phyloP scores from a whole-genome alignment of 495 filamentous ascomycete genomes.

The Jackrogersella minutella region DNA sequence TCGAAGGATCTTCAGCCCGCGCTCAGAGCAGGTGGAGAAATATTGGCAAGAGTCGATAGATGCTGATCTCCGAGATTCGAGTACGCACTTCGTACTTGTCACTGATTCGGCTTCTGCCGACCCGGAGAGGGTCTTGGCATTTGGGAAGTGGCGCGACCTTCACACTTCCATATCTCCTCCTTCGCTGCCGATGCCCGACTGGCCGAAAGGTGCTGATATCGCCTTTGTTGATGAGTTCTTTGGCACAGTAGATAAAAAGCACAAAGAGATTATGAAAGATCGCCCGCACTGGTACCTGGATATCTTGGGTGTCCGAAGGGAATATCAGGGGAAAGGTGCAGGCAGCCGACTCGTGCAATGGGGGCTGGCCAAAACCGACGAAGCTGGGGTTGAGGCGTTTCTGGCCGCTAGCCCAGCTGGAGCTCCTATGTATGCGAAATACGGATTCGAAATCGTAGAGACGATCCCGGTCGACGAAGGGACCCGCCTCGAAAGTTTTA shows the following conservation, averaged over 20 bases:
- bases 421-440: conserved; percentile 59
- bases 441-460: conserved; percentile 60
- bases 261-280: conserved; percentile 45
- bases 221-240: conserved; percentile 45
- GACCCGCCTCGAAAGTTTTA: conserved; percentile 43
- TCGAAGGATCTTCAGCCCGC: conserved; percentile 10
- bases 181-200: conserved; percentile 10
- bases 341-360: conserved; percentile 58
- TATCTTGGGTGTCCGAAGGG: conserved; percentile 55
- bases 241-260: conserved; percentile 34
- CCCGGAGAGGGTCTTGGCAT: conserved; percentile 40
- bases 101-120: conserved; percentile 16
- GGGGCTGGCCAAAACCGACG: conserved; percentile 60
- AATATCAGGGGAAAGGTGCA: conserved; percentile 60
- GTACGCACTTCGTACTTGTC: conserved; percentile 40
- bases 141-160: conserved; percentile 47
- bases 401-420: conserved; percentile 64
- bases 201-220: conserved; percentile 44
- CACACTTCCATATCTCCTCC: conserved; percentile 16
- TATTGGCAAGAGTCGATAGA: conserved; percentile 35
- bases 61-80: conserved; percentile 36
- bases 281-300: conserved; percentile 56
- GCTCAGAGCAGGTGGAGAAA: conserved; percentile 11
- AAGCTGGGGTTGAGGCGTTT: conserved; percentile 55
- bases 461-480: conserved; percentile 45